These are phyloP conservation scores for Aquilaria yunnanensis DNA, from an alignment of 345 rosid species.

Conservation along the genomic window DNA sequence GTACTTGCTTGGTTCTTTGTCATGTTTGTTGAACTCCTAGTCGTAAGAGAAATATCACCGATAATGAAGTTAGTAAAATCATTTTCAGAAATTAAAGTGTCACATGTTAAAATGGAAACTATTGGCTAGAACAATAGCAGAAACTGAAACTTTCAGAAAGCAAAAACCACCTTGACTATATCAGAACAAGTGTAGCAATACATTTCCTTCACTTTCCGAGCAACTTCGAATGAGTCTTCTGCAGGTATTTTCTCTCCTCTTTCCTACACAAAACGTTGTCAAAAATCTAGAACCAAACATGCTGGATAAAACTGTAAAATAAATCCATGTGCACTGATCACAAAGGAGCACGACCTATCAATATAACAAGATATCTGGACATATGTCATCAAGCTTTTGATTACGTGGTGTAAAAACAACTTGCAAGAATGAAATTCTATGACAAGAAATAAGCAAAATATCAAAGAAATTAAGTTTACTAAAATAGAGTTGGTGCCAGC, in stretches of 20 bases:
- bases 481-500: no score
- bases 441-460: no score
- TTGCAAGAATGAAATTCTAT: no score
- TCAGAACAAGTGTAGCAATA: constrained; percentile 89
- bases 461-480: no score
- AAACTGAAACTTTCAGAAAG: constrained; percentile 4
- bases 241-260: constrained; percentile 97
- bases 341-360: no score
- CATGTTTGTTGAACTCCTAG: constrained; percentile 97
- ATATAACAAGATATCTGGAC: no score
- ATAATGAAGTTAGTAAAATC: background rate
- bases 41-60: constrained; percentile 8
- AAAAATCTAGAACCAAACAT: constrained; percentile 12
- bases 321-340: no score
- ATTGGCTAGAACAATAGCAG: constrained; percentile 11
- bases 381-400: no score
- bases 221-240: constrained; percentile 92
- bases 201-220: constrained; percentile 92
- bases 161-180: constrained; percentile 74
- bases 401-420: no score
- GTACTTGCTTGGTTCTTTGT: constrained; percentile 87
- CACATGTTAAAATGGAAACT: background rate
- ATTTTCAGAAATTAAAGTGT: background rate
- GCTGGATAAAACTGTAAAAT: no score
- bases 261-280: constrained; percentile 51